Evolutionary conservation across 1,284 basidiomycete species (phyloP).

Genomic region (Ganoderma sinense): DNA sequence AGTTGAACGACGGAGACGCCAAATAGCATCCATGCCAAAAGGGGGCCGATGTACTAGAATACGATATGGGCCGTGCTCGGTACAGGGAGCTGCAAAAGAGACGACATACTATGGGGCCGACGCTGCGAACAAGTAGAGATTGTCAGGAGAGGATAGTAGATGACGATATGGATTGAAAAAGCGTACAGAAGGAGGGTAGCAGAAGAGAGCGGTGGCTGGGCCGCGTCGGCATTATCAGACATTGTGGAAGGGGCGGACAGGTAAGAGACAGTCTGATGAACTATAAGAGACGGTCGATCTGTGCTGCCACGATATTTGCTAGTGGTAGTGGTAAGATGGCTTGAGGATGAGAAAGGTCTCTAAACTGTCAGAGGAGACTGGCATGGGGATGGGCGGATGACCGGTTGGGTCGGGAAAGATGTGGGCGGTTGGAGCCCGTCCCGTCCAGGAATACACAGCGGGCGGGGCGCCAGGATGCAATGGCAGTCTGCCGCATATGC

Average conservation of each 20-base stretch:
- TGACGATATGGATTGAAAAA: neutral
- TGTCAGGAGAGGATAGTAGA: neutral
- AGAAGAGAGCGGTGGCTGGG: neutral
- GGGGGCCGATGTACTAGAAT: neutral
- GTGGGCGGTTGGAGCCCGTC: neutral
- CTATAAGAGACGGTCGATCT: neutral
- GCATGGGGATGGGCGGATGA: neutral
- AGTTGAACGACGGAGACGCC: neutral
- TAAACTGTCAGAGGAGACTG: neutral
- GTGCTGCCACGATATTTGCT: neutral
- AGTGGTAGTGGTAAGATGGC: neutral
- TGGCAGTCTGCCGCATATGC: neutral
- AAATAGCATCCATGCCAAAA: neutral
- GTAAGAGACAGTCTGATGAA: neutral
- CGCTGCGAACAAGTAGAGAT: neutral
- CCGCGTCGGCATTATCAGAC: neutral
- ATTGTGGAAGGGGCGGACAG: neutral
- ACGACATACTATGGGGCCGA: neutral
- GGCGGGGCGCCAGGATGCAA: neutral
- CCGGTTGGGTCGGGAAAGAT: too few relatives aligned
- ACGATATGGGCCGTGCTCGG: too few relatives aligned
- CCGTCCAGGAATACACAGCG: neutral
- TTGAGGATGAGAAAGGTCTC: neutral
- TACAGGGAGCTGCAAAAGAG: too few relatives aligned
- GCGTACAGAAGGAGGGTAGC: neutral